Percentiles rank a stretch among this genome's conserved stretches.
Conservation (phyloP, 768 basidiomycete species). For the Hydnomerulius pinastri region DNA sequence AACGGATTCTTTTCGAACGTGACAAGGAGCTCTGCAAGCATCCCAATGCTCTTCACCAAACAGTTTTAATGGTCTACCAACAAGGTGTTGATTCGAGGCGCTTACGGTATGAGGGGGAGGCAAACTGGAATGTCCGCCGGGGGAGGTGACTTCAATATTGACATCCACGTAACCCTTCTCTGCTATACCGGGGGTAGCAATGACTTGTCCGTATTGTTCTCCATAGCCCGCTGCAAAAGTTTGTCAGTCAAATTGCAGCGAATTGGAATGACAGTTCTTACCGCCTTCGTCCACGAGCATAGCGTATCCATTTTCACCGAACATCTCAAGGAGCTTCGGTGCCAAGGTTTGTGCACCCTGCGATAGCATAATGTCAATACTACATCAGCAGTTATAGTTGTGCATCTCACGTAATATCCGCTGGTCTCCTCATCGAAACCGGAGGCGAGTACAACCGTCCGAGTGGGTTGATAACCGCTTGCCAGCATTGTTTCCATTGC, state of each 20-base stretch:
- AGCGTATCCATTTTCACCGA: slow-evolving; percentile 72
- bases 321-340: slow-evolving; percentile 52
- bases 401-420: slow-evolving; percentile 43
- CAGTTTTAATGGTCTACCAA: slow-evolving; percentile 13
- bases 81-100: neutral
- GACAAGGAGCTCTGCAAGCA: slow-evolving; percentile 70
- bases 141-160: slow-evolving; percentile 60
- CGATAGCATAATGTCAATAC: neutral
- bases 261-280: slow-evolving; percentile 29
- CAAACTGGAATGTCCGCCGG: slow-evolving; percentile 85
- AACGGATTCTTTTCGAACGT: slow-evolving; percentile 69
- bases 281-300: slow-evolving; percentile 90
- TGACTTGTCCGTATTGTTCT: slow-evolving; percentile 50
- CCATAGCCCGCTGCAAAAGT: slow-evolving; percentile 46
- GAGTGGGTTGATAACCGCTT: slow-evolving; percentile 63
- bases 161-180: slow-evolving; percentile 77
- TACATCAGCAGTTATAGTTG: neutral
- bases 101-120: slow-evolving; percentile 80
- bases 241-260: neutral
- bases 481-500: slow-evolving; percentile 65
- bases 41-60: slow-evolving; percentile 73
- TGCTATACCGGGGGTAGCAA: slow-evolving; percentile 64
- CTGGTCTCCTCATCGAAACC: slow-evolving; percentile 80
- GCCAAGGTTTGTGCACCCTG: slow-evolving; percentile 59
- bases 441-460: slow-evolving; percentile 62